Evolutionary conservation across 495 filamentous ascomycete species (phyloP).

Genomic region (Geoglossum glabrum): DNA sequence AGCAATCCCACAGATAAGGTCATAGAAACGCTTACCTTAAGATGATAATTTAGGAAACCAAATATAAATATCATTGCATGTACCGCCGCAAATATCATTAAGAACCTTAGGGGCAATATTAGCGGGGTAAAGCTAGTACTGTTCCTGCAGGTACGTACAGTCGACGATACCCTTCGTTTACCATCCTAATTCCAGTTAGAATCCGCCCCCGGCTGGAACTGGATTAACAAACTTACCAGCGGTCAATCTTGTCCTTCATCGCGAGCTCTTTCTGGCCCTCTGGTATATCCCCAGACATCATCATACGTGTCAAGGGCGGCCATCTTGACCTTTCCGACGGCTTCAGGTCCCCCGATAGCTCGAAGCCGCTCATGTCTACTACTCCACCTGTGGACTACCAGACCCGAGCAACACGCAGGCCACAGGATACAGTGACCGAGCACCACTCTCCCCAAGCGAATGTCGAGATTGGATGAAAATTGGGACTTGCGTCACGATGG

Average conservation of each 20-base stretch:
- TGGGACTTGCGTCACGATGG: background rate
- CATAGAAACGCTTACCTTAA: conserved; percentile 26
- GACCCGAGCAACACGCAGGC: background rate
- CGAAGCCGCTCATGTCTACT: background rate
- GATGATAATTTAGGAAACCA: conserved; percentile 51
- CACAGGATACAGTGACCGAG: background rate
- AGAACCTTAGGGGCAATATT: conserved; percentile 30
- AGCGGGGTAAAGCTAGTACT: background rate
- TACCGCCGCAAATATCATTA: conserved; percentile 44
- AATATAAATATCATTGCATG: conserved; percentile 52
- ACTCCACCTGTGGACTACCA: background rate
- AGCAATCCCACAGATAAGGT: background rate
- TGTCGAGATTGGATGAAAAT: background rate
- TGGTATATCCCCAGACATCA: conserved; percentile 42
- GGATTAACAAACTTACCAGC: conserved; percentile 19
- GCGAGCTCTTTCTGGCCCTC: conserved; percentile 39
- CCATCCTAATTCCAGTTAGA: conserved; percentile 42
- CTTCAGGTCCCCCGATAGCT: conserved; percentile 33
- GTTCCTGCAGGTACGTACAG: conserved; percentile 28
- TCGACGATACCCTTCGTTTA: conserved; percentile 56
- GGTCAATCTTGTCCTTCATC: conserved; percentile 27
- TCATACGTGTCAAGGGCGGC: conserved; percentile 47
- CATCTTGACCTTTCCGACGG: conserved; percentile 41
- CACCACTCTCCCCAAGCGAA: background rate
- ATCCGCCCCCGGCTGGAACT: background rate